Evolutionary conservation across 441 rosid genomes (phyloP), one percentile per base, ranked within the genome.

Genomic region (Arabidopsis lyrata): DNA sequence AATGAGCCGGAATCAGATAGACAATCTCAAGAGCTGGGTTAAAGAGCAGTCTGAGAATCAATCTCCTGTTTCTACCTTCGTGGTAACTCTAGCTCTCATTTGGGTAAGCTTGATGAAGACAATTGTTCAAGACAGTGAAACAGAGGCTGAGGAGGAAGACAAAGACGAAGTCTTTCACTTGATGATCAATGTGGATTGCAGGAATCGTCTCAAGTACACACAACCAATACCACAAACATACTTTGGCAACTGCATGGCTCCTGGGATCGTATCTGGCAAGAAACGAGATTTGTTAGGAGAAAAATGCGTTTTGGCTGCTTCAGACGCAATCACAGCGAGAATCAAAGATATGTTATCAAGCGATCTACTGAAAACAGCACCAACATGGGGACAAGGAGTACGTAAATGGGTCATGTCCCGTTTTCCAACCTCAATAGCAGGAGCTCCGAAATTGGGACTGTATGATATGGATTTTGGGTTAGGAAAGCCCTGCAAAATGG

Each of bases 161-260:
- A 50, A 55, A 45, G 70, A 68, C 0, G 65, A 61, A 45, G 59
- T 47, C 38, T 62, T 69, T 39, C 34, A 76, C 47, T 55, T 69
- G 70, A 20, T 76, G 75, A 63, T 76, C 8, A 69, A 76, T 16
- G 79, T 75, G 3, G 75, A 75, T 68, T 75, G 79, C 74, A 75
- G 79, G 44, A 75, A 68, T 8, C 74, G 79, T 54, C 13, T 75
- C n/a, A 68, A 68, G 44, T 62, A 16, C 8, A 18, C 42, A 35
- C 59, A 68, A 68, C 64, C 59, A 4, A 54, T 75, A 44, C 79
- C 79, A 24, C 2, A 22, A 1, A 68, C 74, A 4, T 75, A 75
- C 65, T 75, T 68, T 62, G 74, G 74, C 8, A 75, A 75, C 58
- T 75, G 79, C 18, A 75, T 75, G 70, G 70, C 79, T 45, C 79